A percentile compares a stretch with the other conserved stretches of the same genome.
Conservation (phyloP, 1,284 basidiomycete genomes). For the Cutaneotrichosporon cutaneum region DNA sequence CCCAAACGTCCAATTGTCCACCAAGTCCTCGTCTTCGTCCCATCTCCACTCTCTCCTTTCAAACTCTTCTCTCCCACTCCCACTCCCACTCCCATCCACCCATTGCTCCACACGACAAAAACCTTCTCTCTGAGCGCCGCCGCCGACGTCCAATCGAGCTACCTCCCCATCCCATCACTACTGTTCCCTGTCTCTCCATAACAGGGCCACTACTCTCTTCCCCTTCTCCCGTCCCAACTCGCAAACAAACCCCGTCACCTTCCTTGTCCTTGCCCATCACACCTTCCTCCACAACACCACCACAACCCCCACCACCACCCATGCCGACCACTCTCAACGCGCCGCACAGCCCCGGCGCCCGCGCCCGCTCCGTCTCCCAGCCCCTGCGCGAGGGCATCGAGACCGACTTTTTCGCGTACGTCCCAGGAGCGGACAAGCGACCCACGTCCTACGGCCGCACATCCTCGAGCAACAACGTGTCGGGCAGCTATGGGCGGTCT, state of each 20-base stretch:
- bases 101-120: not conserved
- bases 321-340: constrained; percentile 37
- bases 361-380: constrained; percentile 49
- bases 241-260: not conserved
- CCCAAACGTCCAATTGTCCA: no score
- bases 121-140: not conserved
- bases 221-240: not conserved
- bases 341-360: constrained; percentile 36
- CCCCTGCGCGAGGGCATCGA: constrained; percentile 45
- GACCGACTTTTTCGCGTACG: constrained; percentile 29
- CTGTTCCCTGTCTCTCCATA: not conserved
- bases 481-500: constrained; percentile 14
- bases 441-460: constrained; percentile 17
- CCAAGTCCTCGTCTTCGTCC: no score
- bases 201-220: not conserved
- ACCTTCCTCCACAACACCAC: not conserved
- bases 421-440: constrained; percentile 9
- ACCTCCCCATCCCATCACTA: not conserved
- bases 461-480: constrained; percentile 7
- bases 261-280: not conserved
- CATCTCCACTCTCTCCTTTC: no score
- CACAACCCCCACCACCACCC: not conserved
- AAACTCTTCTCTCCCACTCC: not conserved
- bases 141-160: constrained; percentile 4
- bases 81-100: no score